These are phyloP conservation scores for Lactarius sanguifluus DNA, from an alignment of 768 basidiomycete genomes.

Conservation along the genomic window DNA sequence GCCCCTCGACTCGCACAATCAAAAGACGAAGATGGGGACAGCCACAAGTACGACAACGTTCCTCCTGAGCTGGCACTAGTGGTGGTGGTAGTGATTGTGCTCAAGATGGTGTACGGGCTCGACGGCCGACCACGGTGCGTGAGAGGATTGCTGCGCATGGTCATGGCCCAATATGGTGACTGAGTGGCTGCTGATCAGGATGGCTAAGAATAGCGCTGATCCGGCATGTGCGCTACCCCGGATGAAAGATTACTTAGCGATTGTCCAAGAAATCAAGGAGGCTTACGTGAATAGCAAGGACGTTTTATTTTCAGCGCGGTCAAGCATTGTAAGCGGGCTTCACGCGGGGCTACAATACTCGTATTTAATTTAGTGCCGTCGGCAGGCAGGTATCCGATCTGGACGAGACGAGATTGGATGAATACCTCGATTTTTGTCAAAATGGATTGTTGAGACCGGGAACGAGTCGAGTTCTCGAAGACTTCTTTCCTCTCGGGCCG, in stretches of 20 bases:
- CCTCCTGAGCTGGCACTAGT: slow-evolving; percentile 67
- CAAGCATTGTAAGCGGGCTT: slow-evolving; percentile 21
- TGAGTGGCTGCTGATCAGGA: slow-evolving; percentile 43
- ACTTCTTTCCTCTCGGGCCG: slow-evolving; percentile 25
- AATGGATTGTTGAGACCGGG: slow-evolving; percentile 14
- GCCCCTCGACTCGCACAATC: slow-evolving; percentile 42
- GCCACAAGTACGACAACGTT: slow-evolving; percentile 59
- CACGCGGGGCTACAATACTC: no score
- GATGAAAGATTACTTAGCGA: slow-evolving; percentile 24
- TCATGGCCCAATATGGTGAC: not conserved
- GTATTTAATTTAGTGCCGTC: not conserved
- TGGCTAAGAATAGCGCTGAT: slow-evolving; percentile 17
- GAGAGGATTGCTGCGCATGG: not conserved
- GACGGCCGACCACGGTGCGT: slow-evolving; percentile 63
- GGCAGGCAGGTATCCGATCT: slow-evolving; percentile 23
- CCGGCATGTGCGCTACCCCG: slow-evolving; percentile 28
- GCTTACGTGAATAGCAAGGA: slow-evolving; percentile 9
- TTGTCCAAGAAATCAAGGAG: slow-evolving; percentile 20
- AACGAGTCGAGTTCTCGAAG: slow-evolving; percentile 38
- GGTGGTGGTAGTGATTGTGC: slow-evolving; percentile 60
- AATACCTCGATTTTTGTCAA: slow-evolving; percentile 26
- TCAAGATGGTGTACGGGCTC: slow-evolving; percentile 85
- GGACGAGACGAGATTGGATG: slow-evolving; percentile 19
- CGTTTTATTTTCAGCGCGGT: slow-evolving; percentile 25
- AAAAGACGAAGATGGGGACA: slow-evolving; percentile 42